Base-by-base conservation (phyloP, 2,329 filamentous ascomycete genomes). In the Tolypocladium album region DNA sequence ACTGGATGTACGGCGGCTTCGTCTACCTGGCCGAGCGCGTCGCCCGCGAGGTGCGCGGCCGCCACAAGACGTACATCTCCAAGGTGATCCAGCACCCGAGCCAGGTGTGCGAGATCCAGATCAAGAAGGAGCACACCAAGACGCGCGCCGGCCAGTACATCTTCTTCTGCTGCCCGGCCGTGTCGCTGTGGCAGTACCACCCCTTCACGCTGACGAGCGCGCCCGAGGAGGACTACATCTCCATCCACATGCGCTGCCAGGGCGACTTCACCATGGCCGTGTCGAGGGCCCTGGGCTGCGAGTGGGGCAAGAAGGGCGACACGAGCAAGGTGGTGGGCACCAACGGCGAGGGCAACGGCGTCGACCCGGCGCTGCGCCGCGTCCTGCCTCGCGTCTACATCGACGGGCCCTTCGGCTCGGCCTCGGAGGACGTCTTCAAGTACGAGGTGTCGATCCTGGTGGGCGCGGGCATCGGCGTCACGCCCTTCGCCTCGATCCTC, bases 41-140 rank as follows among this genome's bases (percentile, higher is more conserved):
- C 60, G 85, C 89, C 24, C 85, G 90, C 63, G 90, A 94, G 74
- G 77, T 93, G 47, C 86, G 90, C 58, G 90, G 90, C 55, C 83
- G 86, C 34, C 89, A 93, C 78, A 90, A 88, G 80, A 93, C 90
- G 20, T 91, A 88, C 71, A 89, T 95, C 62, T 91, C 88, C 64
- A 94, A 94, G 77, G 90, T 95, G 63, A 87, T 95, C 64, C 90
- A 94, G 76, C 90, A 95, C 72, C 90, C 90, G 9, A 91, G 88
- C 78, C 91, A 92, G 68, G 90, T 95, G 22, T 89, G 89, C 72
- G 90, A 95, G 75, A 92, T 95, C 62, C 90, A 94, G 76, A 92
- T 95, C 77, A 92, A 93, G 80, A 94, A 94, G 75, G 89, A 92
- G 70, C 79, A 91, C 75, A 92, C 89, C 53, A 91, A 88, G 79